A percentile compares a stretch with the other conserved stretches of the same genome.
Conservation (phyloP, 1,284 basidiomycete genomes). For the Cutaneotrichosporon cavernicola region DNA sequence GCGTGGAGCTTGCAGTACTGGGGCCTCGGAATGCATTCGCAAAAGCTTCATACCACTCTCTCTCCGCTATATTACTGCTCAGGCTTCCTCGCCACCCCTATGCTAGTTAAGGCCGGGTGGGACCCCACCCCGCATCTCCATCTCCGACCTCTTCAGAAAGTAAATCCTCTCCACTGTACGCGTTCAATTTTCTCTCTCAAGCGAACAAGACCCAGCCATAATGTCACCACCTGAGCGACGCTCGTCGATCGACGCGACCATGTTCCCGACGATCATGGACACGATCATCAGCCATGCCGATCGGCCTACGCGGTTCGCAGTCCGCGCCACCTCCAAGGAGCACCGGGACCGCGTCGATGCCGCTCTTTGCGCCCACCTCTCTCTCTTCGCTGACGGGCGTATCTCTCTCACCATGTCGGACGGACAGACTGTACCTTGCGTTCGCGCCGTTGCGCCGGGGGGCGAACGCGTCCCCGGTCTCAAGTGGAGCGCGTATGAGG, state of each 20-base stretch:
- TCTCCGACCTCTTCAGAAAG: no score
- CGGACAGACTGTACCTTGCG: conserved; percentile 2
- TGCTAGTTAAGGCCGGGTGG: no score
- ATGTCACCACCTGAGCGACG: no score
- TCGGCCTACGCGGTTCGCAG: conserved; percentile 5
- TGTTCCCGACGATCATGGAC: conserved; percentile 18
- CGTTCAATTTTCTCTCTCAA: no score
- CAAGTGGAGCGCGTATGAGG: conserved; percentile 9
- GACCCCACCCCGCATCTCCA: no score
- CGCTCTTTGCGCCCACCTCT: conserved; percentile 4
- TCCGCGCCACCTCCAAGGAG: conserved; percentile 11
- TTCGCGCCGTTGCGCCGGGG: neutral
- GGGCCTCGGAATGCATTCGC: no score
- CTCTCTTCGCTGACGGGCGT: conserved; percentile 2
- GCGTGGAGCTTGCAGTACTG: no score
- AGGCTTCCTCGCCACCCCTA: no score
- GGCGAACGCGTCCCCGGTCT: conserved; percentile 14
- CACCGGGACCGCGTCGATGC: conserved; percentile 11
- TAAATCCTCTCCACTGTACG: no score
- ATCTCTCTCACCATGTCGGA: neutral
- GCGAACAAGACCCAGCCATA: no score
- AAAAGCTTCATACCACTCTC: no score
- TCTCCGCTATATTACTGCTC: no score
- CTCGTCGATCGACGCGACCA: conserved; percentile 3
- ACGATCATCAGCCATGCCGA: conserved; percentile 9